Base-by-base conservation (phyloP, 257 asterid species). In the Ligustrum vulgare region DNA sequence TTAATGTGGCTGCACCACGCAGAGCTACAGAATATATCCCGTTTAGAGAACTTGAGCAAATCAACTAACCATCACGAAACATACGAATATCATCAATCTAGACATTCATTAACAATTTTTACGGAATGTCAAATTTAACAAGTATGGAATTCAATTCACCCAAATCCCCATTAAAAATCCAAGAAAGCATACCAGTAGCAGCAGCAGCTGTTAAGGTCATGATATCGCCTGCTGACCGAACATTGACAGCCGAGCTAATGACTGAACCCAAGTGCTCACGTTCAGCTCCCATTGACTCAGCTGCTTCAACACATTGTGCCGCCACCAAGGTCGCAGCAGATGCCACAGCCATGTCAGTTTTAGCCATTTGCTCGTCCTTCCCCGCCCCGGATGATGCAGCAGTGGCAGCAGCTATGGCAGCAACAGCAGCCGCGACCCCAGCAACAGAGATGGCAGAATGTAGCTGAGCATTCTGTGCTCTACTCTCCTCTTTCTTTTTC, bases 191-290 rank as follows among this genome's bases (percentile, higher is more conserved):
- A 95, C 99, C 93, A 13, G 99, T 95, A 20, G 99, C 99, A 3
- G 99, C 99, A 5, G 90, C 98, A 0, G 99, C 99, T 0, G 99
- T 95, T 37, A 95, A 81, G 65, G 99, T 95, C 98, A 95, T 89
- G 71, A 95, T 93, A 77, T 95, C 98, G 49, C 99, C 96, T 0
- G 98, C 94, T 2, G 99, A 91, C 1, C 96, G 88, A 41, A 91
- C 97, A 69, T 93, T 95, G 43, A 95, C 99, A 15, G 99, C 99
- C 0, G 99, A 95, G 77, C 98, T 90, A 71, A 93, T 97, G 0
- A 93, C 97, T 0, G 96, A 84, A 4, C 97, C 96, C 56, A 95
- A 78, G 71, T 87, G 93, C 0, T 95, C 97, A 0, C 98, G 96
- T 72, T 95, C 99, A 0, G 99, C 98, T 45, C 99, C 99, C 98